phyloP scores from a whole-genome alignment of 495 filamentous ascomycete species.

The Eremomyces bilateralis region DNA sequence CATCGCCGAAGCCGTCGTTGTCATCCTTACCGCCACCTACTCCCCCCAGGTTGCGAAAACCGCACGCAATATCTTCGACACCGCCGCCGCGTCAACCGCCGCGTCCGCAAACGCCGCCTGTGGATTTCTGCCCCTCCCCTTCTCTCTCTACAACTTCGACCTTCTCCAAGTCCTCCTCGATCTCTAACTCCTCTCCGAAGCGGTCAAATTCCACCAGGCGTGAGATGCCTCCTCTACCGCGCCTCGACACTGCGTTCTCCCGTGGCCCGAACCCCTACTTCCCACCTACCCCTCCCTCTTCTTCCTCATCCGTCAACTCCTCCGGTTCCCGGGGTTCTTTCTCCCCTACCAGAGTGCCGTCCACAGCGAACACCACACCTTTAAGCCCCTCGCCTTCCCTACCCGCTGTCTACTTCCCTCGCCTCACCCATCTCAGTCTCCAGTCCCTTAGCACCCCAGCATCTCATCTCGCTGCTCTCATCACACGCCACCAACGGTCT shows the following conservation, averaged over 20 bases:
- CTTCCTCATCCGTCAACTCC: no score
- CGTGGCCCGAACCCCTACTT: no score
- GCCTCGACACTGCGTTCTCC: no score
- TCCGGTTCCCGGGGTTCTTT: not conserved
- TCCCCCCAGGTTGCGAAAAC: no score
- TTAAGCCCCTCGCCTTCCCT: constrained; percentile 12
- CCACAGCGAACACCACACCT: constrained; percentile 27
- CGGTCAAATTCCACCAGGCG: no score
- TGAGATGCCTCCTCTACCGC: no score
- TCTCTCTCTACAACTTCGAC: no score
- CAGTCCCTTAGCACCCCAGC: constrained; percentile 44
- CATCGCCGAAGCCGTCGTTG: no score
- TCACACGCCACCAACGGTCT: constrained; percentile 34
- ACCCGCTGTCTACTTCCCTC: constrained; percentile 26
- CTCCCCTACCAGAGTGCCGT: constrained; percentile 21
- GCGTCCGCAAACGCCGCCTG: constrained; percentile 6
- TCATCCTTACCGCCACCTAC: constrained; percentile 23
- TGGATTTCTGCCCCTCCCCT: not conserved
- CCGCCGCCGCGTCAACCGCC: constrained; percentile 4
- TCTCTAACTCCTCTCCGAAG: not conserved
- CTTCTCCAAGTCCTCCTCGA: no score
- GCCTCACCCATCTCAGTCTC: constrained; percentile 38
- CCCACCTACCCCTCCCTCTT: not conserved
- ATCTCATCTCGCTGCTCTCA: constrained; percentile 39
- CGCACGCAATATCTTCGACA: constrained; percentile 4